phyloP scores from a whole-genome alignment of 108 stramenopile genomes.

The Skeletonema marinoi region DNA sequence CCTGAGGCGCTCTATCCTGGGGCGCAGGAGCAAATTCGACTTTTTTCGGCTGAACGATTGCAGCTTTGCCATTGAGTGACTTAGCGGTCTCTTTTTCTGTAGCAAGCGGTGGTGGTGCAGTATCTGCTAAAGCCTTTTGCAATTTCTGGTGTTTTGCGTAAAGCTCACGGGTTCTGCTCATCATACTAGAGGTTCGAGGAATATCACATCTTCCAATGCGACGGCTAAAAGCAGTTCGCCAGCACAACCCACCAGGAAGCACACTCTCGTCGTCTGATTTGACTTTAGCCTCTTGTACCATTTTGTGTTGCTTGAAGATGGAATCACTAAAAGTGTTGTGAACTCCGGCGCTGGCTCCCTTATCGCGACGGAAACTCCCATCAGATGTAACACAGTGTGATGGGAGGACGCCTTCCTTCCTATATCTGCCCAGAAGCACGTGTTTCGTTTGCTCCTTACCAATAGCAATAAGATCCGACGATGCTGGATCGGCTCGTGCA shows the following conservation, averaged over 20 bases:
- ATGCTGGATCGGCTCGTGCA: slow-evolving; percentile 71
- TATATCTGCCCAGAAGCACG: slow-evolving; percentile 62
- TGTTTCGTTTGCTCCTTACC: slow-evolving; percentile 80
- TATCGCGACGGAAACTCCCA: slow-evolving; percentile 62
- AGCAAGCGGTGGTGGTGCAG: not conserved
- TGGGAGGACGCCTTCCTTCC: slow-evolving; percentile 48
- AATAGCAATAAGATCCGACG: slow-evolving; percentile 68
- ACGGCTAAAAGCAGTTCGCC: slow-evolving; percentile 4
- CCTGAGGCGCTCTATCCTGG: not conserved
- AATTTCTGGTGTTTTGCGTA: not conserved
- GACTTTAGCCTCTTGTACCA: not conserved
- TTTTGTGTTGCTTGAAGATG: not conserved
- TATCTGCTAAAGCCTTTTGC: not conserved
- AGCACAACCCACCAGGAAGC: not conserved
- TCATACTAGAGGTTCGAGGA: not conserved
- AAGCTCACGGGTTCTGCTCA: not conserved
- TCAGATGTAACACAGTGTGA: slow-evolving; percentile 57
- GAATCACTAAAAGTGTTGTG: slow-evolving; percentile 1
- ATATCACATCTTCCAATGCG: not conserved
- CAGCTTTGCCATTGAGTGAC: not conserved
- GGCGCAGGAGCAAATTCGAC: not conserved
- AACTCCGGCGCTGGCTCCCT: slow-evolving; percentile 2
- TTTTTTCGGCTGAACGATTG: not conserved
- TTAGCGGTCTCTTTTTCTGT: not conserved
- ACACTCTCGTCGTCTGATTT: not conserved